Evolutionary conservation across 306 rosid species (phyloP), one percentile per base, ranked within the genome.

Genomic region (Rubus idaeus): DNA sequence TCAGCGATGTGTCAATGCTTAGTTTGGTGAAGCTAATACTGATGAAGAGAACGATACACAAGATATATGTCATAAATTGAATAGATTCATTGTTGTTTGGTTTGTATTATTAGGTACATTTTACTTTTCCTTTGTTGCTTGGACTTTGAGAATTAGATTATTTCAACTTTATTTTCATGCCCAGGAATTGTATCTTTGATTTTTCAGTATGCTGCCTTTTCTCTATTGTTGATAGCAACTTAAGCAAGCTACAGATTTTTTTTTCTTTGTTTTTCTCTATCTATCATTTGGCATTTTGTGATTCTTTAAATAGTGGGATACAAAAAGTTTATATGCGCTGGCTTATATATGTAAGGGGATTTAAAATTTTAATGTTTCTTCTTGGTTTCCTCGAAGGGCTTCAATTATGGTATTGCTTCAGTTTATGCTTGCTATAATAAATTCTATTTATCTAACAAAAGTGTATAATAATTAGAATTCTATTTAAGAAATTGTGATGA

Each of bases 51-150:
- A 30, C 35, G 35, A 30, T 30, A 26, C 30, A 26, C 30, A 26
- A 26, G 1, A 26, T 26, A 26, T 26, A 30, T 30, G 35, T 30
- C 35, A 30, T 30, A 30, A 30, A 30, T 30, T 30, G 35, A 30
- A 83, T 76, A 26, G 78, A 73, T 87, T 82, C 79, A 57, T 41
- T 26, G 46, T 42, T 42, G 5, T 42, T 68, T 64, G 4, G 18
- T 5, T 50, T 17, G 58, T 73, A 74, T 79, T 69, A 78, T 78
- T 82, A 57, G 76, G 79, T 56, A 77, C 90, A 86, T 84, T 86
- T 40, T 67, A 75, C 87, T 80, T 86, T 90, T 51, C 21, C 70
- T 80, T 83, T 49, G 44, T 40, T 26, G 75, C 51, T 77, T 26
- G 81, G 60, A 75, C 78, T 78, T 80, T 17, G 83, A 70, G 44